phyloP scores from a whole-genome alignment of 305 asterid genomes.

The Rubia occidens region DNA sequence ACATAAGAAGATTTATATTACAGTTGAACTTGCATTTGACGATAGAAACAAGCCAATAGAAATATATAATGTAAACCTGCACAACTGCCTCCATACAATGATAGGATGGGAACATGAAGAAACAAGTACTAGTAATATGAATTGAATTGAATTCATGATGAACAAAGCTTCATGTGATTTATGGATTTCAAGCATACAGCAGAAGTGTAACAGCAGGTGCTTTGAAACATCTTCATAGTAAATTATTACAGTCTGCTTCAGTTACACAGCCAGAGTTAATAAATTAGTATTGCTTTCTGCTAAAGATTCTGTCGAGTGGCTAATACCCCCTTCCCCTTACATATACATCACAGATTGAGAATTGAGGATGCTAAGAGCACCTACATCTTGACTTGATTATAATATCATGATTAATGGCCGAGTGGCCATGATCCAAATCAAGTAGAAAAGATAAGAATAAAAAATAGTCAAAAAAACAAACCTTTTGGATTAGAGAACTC shows the following conservation, averaged over 20 bases:
- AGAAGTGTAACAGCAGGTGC: background rate
- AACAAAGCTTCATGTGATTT: background rate
- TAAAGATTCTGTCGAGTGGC: background rate
- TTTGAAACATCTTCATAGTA: background rate
- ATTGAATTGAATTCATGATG: background rate
- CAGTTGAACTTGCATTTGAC: background rate
- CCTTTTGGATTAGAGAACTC: constrained; percentile 56
- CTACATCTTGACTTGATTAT: background rate
- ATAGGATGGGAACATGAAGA: background rate
- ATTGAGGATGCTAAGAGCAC: background rate
- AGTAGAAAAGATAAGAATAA: background rate
- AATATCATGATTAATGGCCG: background rate
- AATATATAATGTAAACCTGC: background rate
- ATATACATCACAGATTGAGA: background rate
- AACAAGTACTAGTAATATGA: no score
- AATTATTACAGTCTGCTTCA: background rate
- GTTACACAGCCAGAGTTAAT: background rate
- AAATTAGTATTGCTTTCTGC: background rate
- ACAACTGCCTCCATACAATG: background rate
- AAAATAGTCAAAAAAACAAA: constrained; percentile 16
- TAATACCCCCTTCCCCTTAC: background rate
- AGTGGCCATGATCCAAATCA: background rate
- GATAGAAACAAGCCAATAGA: background rate
- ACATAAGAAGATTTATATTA: background rate
- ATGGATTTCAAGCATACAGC: background rate